Conservation (phyloP, 2,329 filamentous ascomycete species). For the Calycina herbarum region DNA sequence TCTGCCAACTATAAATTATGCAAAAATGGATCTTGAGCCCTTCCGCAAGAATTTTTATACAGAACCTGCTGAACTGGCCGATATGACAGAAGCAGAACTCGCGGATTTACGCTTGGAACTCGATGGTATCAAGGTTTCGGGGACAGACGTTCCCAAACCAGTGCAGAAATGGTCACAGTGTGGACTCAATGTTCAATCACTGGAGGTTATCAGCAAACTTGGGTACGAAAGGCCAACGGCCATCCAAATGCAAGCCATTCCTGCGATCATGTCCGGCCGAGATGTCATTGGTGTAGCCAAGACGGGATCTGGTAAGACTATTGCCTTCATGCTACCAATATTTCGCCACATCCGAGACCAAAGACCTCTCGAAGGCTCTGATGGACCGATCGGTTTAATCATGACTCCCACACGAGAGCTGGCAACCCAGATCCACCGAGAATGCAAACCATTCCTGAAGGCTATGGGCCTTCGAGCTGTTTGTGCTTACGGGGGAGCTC, state of each 20-base stretch:
- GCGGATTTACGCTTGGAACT: conserved; percentile 80
- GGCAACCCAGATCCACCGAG: conserved; percentile 88
- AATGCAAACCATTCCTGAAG: conserved; percentile 93
- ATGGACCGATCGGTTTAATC: conserved; percentile 85
- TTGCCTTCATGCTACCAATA: conserved; percentile 94
- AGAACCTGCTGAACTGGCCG: conserved; percentile 79
- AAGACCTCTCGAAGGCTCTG: conserved; percentile 73
- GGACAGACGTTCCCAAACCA: conserved; percentile 85
- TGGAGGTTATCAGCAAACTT: conserved; percentile 79
- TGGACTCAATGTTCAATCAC: conserved; percentile 80
- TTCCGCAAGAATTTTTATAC: conserved; percentile 96
- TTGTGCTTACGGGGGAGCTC: conserved; percentile 91
- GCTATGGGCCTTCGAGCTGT: conserved; percentile 81
- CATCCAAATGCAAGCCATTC: conserved; percentile 93
- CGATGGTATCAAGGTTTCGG: conserved; percentile 92
- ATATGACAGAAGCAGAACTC: conserved; percentile 83
- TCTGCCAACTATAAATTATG: conserved; percentile 83
- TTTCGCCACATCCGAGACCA: conserved; percentile 98
- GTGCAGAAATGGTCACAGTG: conserved; percentile 97
- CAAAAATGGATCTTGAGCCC: conserved; percentile 78
- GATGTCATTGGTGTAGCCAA: conserved; percentile 97
- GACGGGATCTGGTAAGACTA: conserved; percentile 95
- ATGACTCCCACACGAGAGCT: conserved; percentile 95
- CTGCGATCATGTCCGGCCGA: conserved; percentile 91
- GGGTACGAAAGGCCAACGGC: conserved; percentile 88